Evolutionary conservation across 2,329 filamentous ascomycete species (phyloP), one percentile per base, ranked within the genome.

Genomic region (Clarireedia monteithiana): DNA sequence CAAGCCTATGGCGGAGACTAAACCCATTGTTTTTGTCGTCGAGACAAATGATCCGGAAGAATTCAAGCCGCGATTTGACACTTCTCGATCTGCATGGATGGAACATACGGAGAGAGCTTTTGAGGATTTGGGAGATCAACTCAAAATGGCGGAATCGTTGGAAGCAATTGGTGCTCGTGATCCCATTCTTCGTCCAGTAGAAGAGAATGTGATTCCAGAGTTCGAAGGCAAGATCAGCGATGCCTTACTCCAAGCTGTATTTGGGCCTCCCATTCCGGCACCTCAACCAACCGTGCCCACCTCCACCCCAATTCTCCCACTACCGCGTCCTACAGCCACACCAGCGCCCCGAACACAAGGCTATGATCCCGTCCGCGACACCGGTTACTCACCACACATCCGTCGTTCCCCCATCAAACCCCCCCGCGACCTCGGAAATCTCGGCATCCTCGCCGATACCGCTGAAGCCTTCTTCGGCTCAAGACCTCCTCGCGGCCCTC

Each of bases 281-380:
- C 7, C 30, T 20, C 40, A 52, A 27, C 54, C 49, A 40, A 49
- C n/a, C 9, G 6, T 36, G 15, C 48, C 42, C 10, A 15, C 46
- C 59, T 34, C 40, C 46, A 23, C 54, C 45, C 36, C 30, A 39
- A 49, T 48, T 12, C 30, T 34, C 30, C 30, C 30, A 44, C 44
- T 39, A 44, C 27, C 53, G 45, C 20, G 48, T 42, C 44, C 48
- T 46, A 34, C 46, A 50, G 36, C 46, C 27, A 34, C 58, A 49
- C n/a, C 24, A 27, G n/a, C 48, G 15, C 12, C 48, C 15, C 9
- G 56, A 51, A 54, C 53, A 42, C 51, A 48, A n/a, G 59, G 58
- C 6, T 65, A 65, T 36, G 63, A 64, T 44, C 63, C 64, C 36
- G 64, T 64, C 23, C 55, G 60, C 9, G 61, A 64, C 45, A 56